phyloP scores from a whole-genome alignment of 2,329 filamentous ascomycete genomes.

The Acrodontium crateriforme region DNA sequence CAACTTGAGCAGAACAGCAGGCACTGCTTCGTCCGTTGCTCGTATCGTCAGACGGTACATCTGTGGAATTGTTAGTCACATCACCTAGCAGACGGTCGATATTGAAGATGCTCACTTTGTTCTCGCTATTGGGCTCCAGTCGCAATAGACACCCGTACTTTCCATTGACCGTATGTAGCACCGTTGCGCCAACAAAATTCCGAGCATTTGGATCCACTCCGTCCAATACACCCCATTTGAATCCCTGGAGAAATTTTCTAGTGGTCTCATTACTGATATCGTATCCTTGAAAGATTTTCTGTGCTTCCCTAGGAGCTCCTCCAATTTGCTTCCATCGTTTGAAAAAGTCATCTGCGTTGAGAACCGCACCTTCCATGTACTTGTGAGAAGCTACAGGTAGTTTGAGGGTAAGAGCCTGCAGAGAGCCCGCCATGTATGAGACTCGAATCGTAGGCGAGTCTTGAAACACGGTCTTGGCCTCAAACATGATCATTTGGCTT shows the following conservation, averaged over 20 bases:
- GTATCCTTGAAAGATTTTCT: conserved; percentile 61
- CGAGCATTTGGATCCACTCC: conserved; percentile 82
- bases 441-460: conserved; percentile 84
- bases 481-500: conserved; percentile 91
- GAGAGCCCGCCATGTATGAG: conserved; percentile 81
- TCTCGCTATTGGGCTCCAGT: conserved; percentile 85
- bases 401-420: conserved; percentile 85
- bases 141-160: conserved; percentile 91
- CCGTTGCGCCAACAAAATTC: conserved; percentile 87
- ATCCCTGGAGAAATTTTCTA: conserved; percentile 60
- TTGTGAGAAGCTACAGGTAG: conserved; percentile 82
- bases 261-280: conserved; percentile 61
- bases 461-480: conserved; percentile 66
- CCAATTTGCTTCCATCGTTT: conserved; percentile 99
- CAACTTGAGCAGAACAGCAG: conserved; percentile 61
- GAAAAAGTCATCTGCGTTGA: conserved; percentile 90
- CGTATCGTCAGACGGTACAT: conserved; percentile 92
- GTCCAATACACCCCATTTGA: conserved; percentile 76
- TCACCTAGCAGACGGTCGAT: neutral
- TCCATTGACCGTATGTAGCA: conserved; percentile 68
- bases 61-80: conserved; percentile 32
- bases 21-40: conserved; percentile 83
- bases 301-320: conserved; percentile 70
- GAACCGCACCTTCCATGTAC: conserved; percentile 86
- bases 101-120: conserved; percentile 53